These are phyloP conservation scores for Trichoderma sp. DNA, from an alignment of 2,329 filamentous ascomycete genomes.

Conservation along the genomic window DNA sequence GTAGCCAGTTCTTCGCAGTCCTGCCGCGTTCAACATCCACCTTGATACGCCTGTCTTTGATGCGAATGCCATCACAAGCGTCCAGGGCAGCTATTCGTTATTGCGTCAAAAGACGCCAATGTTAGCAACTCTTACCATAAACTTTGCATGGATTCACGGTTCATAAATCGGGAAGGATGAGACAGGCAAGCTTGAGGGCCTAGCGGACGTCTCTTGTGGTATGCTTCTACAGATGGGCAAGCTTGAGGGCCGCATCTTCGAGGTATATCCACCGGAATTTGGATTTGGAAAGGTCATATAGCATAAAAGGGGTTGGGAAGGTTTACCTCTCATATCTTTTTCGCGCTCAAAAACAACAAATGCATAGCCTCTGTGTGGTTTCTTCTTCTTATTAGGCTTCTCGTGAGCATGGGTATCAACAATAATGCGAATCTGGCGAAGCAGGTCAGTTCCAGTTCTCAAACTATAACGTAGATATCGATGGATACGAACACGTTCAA, in stretches of 20 bases:
- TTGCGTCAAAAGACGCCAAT: constrained; percentile 62
- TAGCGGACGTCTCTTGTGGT: constrained; percentile 53
- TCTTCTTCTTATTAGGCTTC: constrained; percentile 76
- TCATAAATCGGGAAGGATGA: constrained; percentile 37
- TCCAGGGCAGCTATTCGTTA: constrained; percentile 83
- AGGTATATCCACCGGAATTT: constrained; percentile 27
- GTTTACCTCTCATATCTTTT: constrained; percentile 98
- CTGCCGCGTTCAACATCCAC: constrained; percentile 96
- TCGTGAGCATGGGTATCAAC: constrained; percentile 71
- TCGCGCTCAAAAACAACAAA: constrained; percentile 97
- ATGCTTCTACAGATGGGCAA: constrained; percentile 46
- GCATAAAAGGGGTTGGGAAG: constrained; percentile 38
- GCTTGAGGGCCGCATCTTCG: constrained; percentile 49
- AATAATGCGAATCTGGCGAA: constrained; percentile 78
- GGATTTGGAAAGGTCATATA: constrained; percentile 22
- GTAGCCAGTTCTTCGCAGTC: constrained; percentile 92
- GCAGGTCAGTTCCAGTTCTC: neutral
- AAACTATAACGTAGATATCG: neutral
- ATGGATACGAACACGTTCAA: constrained; percentile 73
- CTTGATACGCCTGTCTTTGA: constrained; percentile 88
- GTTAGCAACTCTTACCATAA: constrained; percentile 70
- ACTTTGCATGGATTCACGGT: neutral
- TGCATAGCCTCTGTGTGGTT: constrained; percentile 85
- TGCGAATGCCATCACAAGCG: constrained; percentile 80
- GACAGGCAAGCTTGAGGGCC: constrained; percentile 64